Base-by-base conservation (phyloP, 768 basidiomycete genomes). In the Dentipellis sp. region DNA sequence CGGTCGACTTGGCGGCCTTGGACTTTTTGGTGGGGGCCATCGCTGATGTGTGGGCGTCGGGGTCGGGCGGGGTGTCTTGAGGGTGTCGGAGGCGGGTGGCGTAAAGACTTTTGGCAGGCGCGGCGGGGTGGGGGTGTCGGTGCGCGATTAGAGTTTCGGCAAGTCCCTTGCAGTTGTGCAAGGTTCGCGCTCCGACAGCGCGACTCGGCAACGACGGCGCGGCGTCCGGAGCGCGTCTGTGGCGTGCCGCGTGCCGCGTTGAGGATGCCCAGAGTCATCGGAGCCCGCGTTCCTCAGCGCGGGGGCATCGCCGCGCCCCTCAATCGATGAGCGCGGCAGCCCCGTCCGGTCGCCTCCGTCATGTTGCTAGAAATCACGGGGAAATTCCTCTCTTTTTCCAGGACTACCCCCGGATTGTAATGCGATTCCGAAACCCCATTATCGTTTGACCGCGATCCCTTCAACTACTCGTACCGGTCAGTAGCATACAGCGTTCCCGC, bases 1-100 rank as follows among this genome's bases (percentile, higher is more conserved):
- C 94, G 66, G 84, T 88, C 64, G 85, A 86, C 78, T 97, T 97
- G 68, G 91, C 70, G 38, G 94, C 80, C 77, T 97, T 97, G 68
- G 90, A 88, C 78, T 94, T 97, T 76, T 94, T 95, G 64, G 88
- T 84, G 64, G 92, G 90, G 67, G 94, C 92, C 93, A 97, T 95
- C 75, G 75, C 65, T 57, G 56, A 40, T 58, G 62, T 54, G 51
- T 48, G 53, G 53, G 55, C 56, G 60, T 63, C 57, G 50, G 46
- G 50, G 22, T 46, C 19, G 16, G 57, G 54, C 39, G 58, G 50
- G 57, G 57, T 38, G 56, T 21, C 39, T 59, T 58, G 51, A 37
- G 37, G 37, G 45, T 50, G 54, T 19, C 56, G 52, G 21, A 47
- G 62, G 53, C 16, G 59, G 53, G 51, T 38, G 23, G 51, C 23